These are phyloP conservation scores for Pseudopithomyces maydicus DNA, from an alignment of 2,329 filamentous ascomycete species.

Conservation along the genomic window DNA sequence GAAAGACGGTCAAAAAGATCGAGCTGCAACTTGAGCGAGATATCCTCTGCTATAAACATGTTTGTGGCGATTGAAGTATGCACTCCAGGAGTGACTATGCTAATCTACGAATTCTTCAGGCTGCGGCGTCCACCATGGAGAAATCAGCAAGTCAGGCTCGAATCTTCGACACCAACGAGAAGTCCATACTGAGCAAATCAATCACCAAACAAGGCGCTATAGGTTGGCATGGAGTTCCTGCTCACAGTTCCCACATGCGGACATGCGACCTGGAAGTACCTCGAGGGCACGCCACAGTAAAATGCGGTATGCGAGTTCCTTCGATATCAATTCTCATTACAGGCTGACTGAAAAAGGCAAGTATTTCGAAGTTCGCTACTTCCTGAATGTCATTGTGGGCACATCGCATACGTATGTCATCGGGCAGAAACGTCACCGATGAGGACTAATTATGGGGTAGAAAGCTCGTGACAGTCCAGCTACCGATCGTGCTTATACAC, in stretches of 20 bases:
- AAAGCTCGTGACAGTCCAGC: constrained; percentile 58
- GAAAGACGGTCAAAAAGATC: constrained; percentile 55
- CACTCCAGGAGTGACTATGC: constrained; percentile 10
- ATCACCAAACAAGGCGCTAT: constrained; percentile 49
- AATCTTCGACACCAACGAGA: constrained; percentile 59
- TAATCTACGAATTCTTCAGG: constrained; percentile 37
- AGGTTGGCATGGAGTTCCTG: constrained; percentile 55
- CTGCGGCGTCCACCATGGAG: constrained; percentile 55
- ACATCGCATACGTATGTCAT: constrained; percentile 48
- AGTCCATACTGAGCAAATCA: constrained; percentile 51
- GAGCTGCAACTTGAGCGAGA: constrained; percentile 59
- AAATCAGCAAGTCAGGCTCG: constrained; percentile 57
- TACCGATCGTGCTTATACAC: constrained; percentile 62
- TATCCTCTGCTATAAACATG: constrained; percentile 58
- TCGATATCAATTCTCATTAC: constrained; percentile 3
- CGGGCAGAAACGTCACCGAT: background rate
- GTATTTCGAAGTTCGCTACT: constrained; percentile 62
- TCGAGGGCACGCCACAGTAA: constrained; percentile 57
- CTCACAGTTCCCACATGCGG: constrained; percentile 52
- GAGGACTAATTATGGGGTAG: constrained; percentile 32
- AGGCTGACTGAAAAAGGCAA: constrained; percentile 46
- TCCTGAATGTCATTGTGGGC: constrained; percentile 57
- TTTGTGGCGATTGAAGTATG: constrained; percentile 25
- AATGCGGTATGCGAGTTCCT: constrained; percentile 47
- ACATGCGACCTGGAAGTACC: constrained; percentile 58